Conservation (phyloP, 352 stramenopile genomes). For the Globisporangium ultimum region DNA sequence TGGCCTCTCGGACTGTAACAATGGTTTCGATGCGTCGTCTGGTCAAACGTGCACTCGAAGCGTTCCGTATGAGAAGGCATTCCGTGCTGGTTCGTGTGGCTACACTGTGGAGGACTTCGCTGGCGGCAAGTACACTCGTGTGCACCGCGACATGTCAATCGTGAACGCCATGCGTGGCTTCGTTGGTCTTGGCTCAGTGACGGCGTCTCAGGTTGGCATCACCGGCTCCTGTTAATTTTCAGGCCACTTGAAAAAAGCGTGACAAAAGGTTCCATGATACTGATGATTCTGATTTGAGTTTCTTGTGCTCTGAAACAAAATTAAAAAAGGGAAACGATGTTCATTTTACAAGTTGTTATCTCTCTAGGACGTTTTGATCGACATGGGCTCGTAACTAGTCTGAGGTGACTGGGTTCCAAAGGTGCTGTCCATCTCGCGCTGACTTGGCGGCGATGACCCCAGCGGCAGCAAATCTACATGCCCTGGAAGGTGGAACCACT, state of each 20-base stretch:
- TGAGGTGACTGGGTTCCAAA: constrained; percentile 7
- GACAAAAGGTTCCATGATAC: neutral
- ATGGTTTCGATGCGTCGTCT: constrained; percentile 27
- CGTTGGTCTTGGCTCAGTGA: constrained; percentile 35
- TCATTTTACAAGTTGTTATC: neutral
- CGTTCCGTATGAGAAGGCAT: constrained; percentile 50
- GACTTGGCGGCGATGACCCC: neutral
- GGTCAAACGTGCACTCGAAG: constrained; percentile 29
- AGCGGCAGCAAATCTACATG: neutral
- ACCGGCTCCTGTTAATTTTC: constrained; percentile 27
- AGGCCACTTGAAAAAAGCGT: too few species aligned
- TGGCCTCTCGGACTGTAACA: constrained; percentile 35
- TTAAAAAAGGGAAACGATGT: neutral
- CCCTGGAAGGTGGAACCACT: constrained; percentile 57
- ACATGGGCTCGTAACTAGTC: constrained; percentile 9
- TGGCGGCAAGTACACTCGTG: constrained; percentile 62
- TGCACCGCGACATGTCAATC: constrained; percentile 61
- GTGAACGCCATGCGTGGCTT: constrained; percentile 65
- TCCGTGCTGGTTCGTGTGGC: constrained; percentile 42
- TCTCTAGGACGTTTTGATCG: constrained; percentile 4
- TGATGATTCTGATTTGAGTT: neutral
- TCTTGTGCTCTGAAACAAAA: neutral
- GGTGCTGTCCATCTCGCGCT: neutral
- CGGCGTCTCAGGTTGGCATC: constrained; percentile 33
- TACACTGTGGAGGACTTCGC: constrained; percentile 56